Base-by-base conservation (phyloP, 2,329 filamentous ascomycete genomes). In the Colletotrichum theobromicola region DNA sequence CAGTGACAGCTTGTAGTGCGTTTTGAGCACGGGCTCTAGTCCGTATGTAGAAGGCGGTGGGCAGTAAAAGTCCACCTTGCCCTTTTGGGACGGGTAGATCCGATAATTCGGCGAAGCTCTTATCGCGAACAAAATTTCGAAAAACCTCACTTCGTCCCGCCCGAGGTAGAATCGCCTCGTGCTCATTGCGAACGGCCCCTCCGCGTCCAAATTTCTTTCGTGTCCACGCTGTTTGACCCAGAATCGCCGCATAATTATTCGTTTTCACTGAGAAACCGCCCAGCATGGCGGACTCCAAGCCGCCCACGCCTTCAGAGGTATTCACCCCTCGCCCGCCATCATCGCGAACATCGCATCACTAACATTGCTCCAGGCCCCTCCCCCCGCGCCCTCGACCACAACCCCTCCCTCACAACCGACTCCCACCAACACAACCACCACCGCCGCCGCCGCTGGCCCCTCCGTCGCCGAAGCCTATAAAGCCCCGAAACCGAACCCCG, bases 401-500 rank as follows among this genome's bases (percentile, higher is more conserved):
- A 46, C 46, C 37, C 24, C 75, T 21, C 42, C 57, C 55, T 10
- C 63, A 12, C 53, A 24, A 8, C 21, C 73, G 4, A 24, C 68
- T 8, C 28, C 75, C 6, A 42, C 73, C 4, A 18, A 69, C 7
- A 32, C 74, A n/a, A 64, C 66, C 1, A 28, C 58, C 21, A 16
- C 50, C 61, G 15, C 57, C 63, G 67, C 79, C 61, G 67, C 77
- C 58, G 73, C 82, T 66, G 76, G 83, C 61, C 77, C 82, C 37
- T 63, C 77, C 61, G 67, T 77, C 58, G 79, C 73, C 32, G 76
- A 79, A 65, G 68, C 79, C 75, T 80, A 85, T 82, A 87, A 89
- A 78, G 82, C 85, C 76, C 80, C 85, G 61, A 84, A 87, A 79
- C 87, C 90, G 64, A 96, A 96, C 84, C 93, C 93, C 57, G 94